These are phyloP conservation scores for Scheffersomyces lignosus DNA, from an alignment of 805 yeast genomes.

Conservation along the genomic window DNA sequence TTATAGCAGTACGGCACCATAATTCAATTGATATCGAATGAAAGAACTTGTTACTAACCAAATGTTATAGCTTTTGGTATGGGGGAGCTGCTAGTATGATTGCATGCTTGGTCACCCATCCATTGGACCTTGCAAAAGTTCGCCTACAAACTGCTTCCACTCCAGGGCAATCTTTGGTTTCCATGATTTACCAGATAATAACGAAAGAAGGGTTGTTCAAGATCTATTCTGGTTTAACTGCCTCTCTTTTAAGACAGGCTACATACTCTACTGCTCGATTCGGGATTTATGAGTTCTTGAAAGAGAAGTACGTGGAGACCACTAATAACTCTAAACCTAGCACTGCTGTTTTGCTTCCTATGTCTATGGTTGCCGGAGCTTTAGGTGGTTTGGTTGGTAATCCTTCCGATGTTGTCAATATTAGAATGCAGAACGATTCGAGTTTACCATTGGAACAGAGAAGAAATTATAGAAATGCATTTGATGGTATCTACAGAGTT, in stretches of 20 bases:
- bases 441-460: conserved; percentile 62
- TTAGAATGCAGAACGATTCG: conserved; percentile 88
- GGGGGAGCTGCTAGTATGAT: conserved; percentile 70
- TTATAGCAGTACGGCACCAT: too few species aligned
- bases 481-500: conserved; percentile 71
- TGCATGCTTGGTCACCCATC: conserved; percentile 73
- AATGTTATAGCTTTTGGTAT: conserved; percentile 49
- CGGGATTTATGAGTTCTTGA: conserved; percentile 79
- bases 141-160: conserved; percentile 75
- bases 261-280: conserved; percentile 86
- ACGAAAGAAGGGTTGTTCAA: conserved; percentile 66
- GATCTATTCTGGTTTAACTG: conserved; percentile 79
- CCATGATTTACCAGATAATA: conserved; percentile 61
- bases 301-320: conserved; percentile 47
- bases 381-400: conserved; percentile 85
- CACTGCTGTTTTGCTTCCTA: conserved; percentile 61
- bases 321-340: conserved; percentile 49
- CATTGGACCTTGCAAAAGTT: conserved; percentile 84
- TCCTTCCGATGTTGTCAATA: conserved; percentile 84
- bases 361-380: conserved; percentile 85
- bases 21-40: too few species aligned
- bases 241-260: conserved; percentile 80
- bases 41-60: conserved; percentile 8
- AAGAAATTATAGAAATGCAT: conserved; percentile 73
- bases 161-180: conserved; percentile 62